Percentiles rank a stretch among this genome's conserved stretches.
Conservation (phyloP, 257 asterid genomes). For the Solanum etuberosum region DNA sequence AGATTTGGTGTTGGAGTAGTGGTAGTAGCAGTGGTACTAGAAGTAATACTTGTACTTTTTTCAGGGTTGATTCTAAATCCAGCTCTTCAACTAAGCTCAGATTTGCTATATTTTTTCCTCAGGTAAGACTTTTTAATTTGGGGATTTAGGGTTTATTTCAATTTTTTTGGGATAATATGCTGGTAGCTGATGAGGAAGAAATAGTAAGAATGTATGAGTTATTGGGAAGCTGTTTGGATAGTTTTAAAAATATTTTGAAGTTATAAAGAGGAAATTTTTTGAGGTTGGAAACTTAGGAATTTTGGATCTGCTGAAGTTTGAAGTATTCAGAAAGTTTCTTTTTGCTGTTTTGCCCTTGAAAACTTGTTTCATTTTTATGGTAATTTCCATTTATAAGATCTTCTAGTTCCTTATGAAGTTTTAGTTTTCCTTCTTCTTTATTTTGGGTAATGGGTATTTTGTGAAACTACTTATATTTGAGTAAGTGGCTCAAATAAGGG, state of each 20-base stretch:
- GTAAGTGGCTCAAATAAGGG: background rate
- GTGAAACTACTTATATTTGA: background rate
- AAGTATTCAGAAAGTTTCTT: background rate
- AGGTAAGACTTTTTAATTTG: background rate
- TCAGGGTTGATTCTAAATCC: slow-evolving; percentile 26
- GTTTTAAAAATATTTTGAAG: background rate
- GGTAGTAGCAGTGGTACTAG: background rate
- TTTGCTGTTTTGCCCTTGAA: background rate
- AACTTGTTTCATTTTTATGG: background rate
- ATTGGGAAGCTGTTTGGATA: background rate
- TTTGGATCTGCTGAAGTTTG: background rate
- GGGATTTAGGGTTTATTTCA: background rate
- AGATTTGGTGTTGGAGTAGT: slow-evolving; percentile 63
- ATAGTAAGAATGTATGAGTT: background rate
- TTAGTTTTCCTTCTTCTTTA: background rate
- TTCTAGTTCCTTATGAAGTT: background rate
- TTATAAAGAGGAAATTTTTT: background rate
- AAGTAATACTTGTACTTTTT: slow-evolving; percentile 11
- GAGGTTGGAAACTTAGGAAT: background rate
- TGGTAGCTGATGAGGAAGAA: background rate
- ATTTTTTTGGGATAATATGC: background rate
- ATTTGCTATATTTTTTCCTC: slow-evolving; percentile 2
- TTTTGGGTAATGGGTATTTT: background rate
- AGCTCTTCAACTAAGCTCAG: slow-evolving; percentile 31
- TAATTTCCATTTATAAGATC: slow-evolving; percentile 2